Percentiles rank a stretch among this genome's conserved stretches.
Evolutionary conservation across 2,329 filamentous ascomycete species (phyloP).

Genomic region (Diplodia intermedia): DNA sequence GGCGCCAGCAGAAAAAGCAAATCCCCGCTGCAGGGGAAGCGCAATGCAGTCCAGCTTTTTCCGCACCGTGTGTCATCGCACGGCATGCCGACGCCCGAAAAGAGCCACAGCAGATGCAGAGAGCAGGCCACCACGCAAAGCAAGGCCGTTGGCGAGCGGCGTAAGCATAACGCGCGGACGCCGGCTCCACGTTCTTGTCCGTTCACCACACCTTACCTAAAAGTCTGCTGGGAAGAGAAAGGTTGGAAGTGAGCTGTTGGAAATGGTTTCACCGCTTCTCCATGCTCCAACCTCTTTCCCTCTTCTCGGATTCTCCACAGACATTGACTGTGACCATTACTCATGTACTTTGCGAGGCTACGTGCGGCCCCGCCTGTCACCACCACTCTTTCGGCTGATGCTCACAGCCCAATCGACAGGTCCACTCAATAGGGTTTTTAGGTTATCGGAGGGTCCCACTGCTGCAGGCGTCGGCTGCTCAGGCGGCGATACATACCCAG

Average conservation of each 20-base stretch:
- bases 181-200: slow-evolving; percentile 9
- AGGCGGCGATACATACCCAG: slow-evolving; percentile 1
- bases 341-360: background rate
- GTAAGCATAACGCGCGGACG: slow-evolving; percentile 19
- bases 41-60: background rate
- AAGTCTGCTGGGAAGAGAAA: background rate
- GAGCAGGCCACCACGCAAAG: slow-evolving; percentile 7
- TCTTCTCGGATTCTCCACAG: slow-evolving; percentile 5
- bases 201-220: slow-evolving; percentile 6
- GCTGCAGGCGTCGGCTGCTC: slow-evolving; percentile 14
- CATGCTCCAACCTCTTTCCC: slow-evolving; percentile 10
- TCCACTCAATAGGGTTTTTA: slow-evolving; percentile 22
- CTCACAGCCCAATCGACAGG: slow-evolving; percentile 8
- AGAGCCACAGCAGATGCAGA: slow-evolving; percentile 10
- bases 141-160: slow-evolving; percentile 15
- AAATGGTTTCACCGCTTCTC: slow-evolving; percentile 18
- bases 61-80: slow-evolving; percentile 17
- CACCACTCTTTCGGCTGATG: background rate
- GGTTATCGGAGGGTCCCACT: slow-evolving; percentile 18
- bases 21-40: background rate
- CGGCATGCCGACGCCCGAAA: slow-evolving; percentile 14
- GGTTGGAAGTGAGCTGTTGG: slow-evolving; percentile 2
- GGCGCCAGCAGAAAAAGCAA: background rate
- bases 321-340: slow-evolving; percentile 6
- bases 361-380: background rate